Evolutionary conservation across 306 rosid genomes (phyloP), one percentile per base, ranked within the genome.

Genomic region (Acacia confusa): DNA sequence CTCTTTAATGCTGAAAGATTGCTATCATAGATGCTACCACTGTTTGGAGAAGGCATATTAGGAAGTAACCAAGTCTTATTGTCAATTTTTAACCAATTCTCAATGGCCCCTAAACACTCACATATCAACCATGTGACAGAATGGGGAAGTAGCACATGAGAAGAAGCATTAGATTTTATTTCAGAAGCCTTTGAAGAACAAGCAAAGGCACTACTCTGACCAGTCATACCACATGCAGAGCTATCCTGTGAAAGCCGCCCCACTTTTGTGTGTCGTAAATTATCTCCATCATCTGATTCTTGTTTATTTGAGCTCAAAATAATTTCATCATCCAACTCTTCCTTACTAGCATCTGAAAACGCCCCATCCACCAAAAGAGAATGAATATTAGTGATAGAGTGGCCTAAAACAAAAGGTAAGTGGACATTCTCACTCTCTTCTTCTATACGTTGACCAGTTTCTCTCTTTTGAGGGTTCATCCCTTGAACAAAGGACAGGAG

Each of bases 391-490:
- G 92, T 92, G 82, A 96, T 87, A 65, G 88, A 86, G 85, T 91
- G 91, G 77, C 94, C 90, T 75, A 96, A 87, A 75, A 83, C 85
- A 64, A 91, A 96, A 79, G 95, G 97, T 36, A 87, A 77, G 82
- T 86, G 88, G 72, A 91, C 90, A 83, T 25, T 76, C 72, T 92
- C 97, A 87, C 85, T 93, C 81, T 96, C 99, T 74, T 96, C 99
- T 90, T 96, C 99, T 64, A 91, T 82, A 80, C 74, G 98, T 75
- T 88, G 86, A 75, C 92, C 97, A 6, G 90, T 88, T 85, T 93
- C 99, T 89, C 99, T 86, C 91, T 89, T 96, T 71, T 89, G 98
- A 70, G 97, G 94, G 78, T 85, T 91, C 98, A 96, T 90, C 80
- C 97, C 99, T 87, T 96, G 99, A 80, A 92, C 97, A 86, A 83